These are phyloP conservation scores for Chrysosporium keratinophilum DNA, from an alignment of 2,329 filamentous ascomycete species.

Conservation along the genomic window DNA sequence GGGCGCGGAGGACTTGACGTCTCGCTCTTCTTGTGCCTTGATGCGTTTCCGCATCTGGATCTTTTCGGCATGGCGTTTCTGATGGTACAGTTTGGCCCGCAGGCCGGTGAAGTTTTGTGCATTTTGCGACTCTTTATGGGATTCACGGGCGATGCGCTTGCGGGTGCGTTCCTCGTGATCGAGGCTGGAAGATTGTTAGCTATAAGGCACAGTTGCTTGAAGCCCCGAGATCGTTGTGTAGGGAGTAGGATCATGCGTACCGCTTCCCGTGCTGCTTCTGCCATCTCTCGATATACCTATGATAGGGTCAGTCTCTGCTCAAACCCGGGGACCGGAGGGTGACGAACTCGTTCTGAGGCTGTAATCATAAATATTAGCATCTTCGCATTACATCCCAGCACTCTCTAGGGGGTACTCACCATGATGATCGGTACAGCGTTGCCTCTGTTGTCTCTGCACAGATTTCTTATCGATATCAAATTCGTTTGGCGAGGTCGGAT, in stretches of 20 bases:
- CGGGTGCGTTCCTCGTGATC: conserved; percentile 82
- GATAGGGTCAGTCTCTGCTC: background rate
- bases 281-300: conserved; percentile 62
- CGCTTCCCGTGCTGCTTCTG: conserved; percentile 52
- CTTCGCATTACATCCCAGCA: background rate
- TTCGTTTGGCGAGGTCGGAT: background rate
- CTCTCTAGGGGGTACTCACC: conserved; percentile 12
- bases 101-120: conserved; percentile 89
- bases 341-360: conserved; percentile 39
- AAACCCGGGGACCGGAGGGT: conserved; percentile 10
- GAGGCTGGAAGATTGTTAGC: conserved; percentile 38
- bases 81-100: conserved; percentile 81
- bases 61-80: conserved; percentile 94
- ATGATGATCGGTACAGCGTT: conserved; percentile 14
- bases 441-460: background rate
- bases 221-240: background rate
- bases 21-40: conserved; percentile 89
- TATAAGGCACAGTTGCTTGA: background rate
- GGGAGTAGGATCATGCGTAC: conserved; percentile 16
- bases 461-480: conserved; percentile 11
- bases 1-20: conserved; percentile 74
- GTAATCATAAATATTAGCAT: conserved; percentile 11
- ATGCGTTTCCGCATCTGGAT: conserved; percentile 95
- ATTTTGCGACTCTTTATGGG: conserved; percentile 76
- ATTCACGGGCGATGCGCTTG: conserved; percentile 79